phyloP scores from a whole-genome alignment of 768 basidiomycete genomes.

The Termitomyces bulborhizus region DNA sequence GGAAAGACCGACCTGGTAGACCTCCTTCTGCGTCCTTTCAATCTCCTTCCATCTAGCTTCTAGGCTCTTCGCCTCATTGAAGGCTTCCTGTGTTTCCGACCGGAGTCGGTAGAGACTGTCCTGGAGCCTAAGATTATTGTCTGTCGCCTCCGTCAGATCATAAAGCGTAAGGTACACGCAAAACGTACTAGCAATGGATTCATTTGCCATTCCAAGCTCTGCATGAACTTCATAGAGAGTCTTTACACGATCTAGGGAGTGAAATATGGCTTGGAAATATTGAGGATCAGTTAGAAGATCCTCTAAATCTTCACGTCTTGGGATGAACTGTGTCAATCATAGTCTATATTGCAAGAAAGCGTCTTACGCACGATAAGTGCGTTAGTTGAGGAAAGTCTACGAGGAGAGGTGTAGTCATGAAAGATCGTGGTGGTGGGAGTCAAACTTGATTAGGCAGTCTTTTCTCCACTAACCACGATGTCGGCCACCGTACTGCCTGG shows the following conservation, averaged over 20 bases:
- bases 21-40: slow-evolving; percentile 81
- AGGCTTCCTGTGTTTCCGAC: slow-evolving; percentile 79
- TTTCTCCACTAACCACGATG: slow-evolving; percentile 23
- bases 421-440: slow-evolving; percentile 4
- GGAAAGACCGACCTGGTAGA: slow-evolving; percentile 65
- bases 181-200: slow-evolving; percentile 75
- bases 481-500: slow-evolving; percentile 77
- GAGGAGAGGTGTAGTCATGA: slow-evolving; percentile 41
- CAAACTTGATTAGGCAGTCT: background rate
- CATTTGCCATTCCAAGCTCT: slow-evolving; percentile 78
- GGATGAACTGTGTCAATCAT: slow-evolving; percentile 2
- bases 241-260: slow-evolving; percentile 70
- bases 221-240: slow-evolving; percentile 69
- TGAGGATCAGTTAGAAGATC: slow-evolving; percentile 74
- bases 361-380: slow-evolving; percentile 54
- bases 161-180: background rate
- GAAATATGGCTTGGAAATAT: slow-evolving; percentile 86
- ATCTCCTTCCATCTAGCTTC: slow-evolving; percentile 83
- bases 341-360: background rate
- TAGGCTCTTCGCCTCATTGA: slow-evolving; percentile 77
- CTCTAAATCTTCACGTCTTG: slow-evolving; percentile 87
- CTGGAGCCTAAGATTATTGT: slow-evolving; percentile 69
- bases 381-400: slow-evolving; percentile 70
- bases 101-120: slow-evolving; percentile 71
- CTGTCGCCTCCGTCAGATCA: slow-evolving; percentile 30